Evolutionary conservation across 495 filamentous ascomycete species (phyloP).

Genomic region (Zalerion maritima): DNA sequence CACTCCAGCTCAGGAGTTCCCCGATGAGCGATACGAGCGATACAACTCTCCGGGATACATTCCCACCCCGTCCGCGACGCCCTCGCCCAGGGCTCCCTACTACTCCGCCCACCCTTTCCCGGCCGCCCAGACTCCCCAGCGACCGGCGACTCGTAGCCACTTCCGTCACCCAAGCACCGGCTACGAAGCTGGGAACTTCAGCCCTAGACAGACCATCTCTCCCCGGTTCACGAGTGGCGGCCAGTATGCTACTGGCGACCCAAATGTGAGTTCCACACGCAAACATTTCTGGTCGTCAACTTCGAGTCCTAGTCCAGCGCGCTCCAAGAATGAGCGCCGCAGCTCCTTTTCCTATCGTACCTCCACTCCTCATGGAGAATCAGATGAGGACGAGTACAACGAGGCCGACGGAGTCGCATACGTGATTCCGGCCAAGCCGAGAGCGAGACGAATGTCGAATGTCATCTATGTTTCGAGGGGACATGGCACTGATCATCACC

Average conservation of each 20-base stretch:
- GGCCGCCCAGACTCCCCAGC: conserved; percentile 31
- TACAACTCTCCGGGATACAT: conserved; percentile 26
- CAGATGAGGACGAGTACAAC: conserved; percentile 46
- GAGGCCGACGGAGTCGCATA: conserved; percentile 34
- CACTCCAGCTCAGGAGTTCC: conserved; percentile 25
- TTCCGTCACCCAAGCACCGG: conserved; percentile 26
- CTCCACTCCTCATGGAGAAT: conserved; percentile 37
- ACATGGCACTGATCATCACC: conserved; percentile 42
- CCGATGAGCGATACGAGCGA: too few relatives aligned
- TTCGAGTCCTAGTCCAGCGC: too few relatives aligned
- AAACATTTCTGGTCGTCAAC: conserved; percentile 36
- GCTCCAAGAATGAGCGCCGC: conserved; percentile 31
- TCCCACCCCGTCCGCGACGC: conserved; percentile 33
- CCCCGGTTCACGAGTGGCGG: conserved; percentile 40
- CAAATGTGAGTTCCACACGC: conserved; percentile 40
- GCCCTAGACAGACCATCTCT: conserved; percentile 25
- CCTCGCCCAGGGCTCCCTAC: conserved; percentile 33
- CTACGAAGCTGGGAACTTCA: conserved; percentile 13
- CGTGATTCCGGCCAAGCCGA: conserved; percentile 30
- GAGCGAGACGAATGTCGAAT: conserved; percentile 21
- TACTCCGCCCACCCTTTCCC: conserved; percentile 27
- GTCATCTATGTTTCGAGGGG: conserved; percentile 30
- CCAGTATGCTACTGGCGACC: conserved; percentile 35
- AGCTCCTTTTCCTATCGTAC: conserved; percentile 39
- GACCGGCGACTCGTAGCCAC: conserved; percentile 32